phyloP scores from a whole-genome alignment of 495 filamentous ascomycete genomes.

The Rostrohypoxylon terebratum region DNA sequence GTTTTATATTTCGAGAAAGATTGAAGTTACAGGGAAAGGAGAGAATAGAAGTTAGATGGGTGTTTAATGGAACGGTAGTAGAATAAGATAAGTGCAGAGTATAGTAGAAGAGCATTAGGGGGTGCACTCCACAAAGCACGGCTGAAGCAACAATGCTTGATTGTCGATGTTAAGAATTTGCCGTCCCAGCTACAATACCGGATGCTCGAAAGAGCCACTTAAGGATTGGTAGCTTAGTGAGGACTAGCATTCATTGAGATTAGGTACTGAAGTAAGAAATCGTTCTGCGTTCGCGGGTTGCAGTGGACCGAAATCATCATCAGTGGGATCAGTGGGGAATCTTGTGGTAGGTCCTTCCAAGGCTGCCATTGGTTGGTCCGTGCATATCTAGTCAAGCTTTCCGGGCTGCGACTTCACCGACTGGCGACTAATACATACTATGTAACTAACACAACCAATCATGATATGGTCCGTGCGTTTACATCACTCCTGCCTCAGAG shows the following conservation, averaged over 20 bases:
- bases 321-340: conserved; percentile 44
- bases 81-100: neutral
- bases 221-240: conserved; percentile 17
- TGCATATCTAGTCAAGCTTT: conserved; percentile 22
- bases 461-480: conserved; percentile 12
- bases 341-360: neutral
- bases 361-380: conserved; percentile 9
- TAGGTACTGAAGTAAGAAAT: conserved; percentile 21
- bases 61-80: conserved; percentile 5
- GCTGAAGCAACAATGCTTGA: neutral
- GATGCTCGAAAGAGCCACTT: neutral
- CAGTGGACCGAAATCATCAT: conserved; percentile 44
- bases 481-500: neutral
- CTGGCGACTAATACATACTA: neutral
- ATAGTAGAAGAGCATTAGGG: conserved; percentile 27
- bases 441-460: too few species aligned
- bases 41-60: conserved; percentile 5
- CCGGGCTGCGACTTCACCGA: conserved; percentile 11
- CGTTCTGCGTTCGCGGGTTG: conserved; percentile 18
- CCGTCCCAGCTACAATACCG: neutral
- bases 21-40: neutral
- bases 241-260: conserved; percentile 12
- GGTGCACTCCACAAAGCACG: conserved; percentile 26
- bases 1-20: neutral
- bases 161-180: neutral